Evolutionary conservation across 208 protist genomes (phyloP), one percentile per base, ranked within the genome.

Genomic region (Trypanosoma platydactyli): DNA sequence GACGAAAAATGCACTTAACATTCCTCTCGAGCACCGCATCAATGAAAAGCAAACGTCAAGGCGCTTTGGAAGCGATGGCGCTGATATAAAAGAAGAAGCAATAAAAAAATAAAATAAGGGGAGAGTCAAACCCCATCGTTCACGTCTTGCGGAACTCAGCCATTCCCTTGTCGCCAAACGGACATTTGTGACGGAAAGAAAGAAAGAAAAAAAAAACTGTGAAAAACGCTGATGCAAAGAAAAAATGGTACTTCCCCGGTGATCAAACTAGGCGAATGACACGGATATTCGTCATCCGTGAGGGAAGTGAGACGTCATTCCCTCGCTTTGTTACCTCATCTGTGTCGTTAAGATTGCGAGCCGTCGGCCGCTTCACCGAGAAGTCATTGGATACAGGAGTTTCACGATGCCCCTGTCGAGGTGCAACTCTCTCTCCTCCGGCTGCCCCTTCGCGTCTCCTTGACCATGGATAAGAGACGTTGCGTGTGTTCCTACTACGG

Each of bases 71-170:
- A 9, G 33, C 5, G 33, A 38, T 30, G 49, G 13, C 15, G 49
- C 11, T 30, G 3, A 11, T 24, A 49, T 15, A 24, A 49, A 49
- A 3, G 5, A 49, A 49, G 4, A 25, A 25, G 29, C 51, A 56
- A 30, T 6, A 56, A 56, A 56, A 33, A 56, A 33, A 56, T 38
- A 56, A 33, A 56, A 33, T n/a, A n/a, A n/a, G n/a, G n/a, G n/a
- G n/a, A n/a, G n/a, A n/a, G n/a, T n/a, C n/a, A 30, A 33, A 56
- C 38, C 9, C 30, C 9, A 18, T 41, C 30, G 4, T 35, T 41
- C 5, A 41, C 13, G 7, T 29, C 29, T 53, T 53, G 45, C 16
- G 18, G 45, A 20, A 20, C 4, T 13, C 24, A 13, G 18, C 24
- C 4, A 11, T 38, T 38, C 9, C 9, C 9, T 38, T 38, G 9